A percentile compares a stretch with the other conserved stretches of the same genome.
phyloP scores from a whole-genome alignment of 352 stramenopile genomes.

The Thraustotheca clavata region DNA sequence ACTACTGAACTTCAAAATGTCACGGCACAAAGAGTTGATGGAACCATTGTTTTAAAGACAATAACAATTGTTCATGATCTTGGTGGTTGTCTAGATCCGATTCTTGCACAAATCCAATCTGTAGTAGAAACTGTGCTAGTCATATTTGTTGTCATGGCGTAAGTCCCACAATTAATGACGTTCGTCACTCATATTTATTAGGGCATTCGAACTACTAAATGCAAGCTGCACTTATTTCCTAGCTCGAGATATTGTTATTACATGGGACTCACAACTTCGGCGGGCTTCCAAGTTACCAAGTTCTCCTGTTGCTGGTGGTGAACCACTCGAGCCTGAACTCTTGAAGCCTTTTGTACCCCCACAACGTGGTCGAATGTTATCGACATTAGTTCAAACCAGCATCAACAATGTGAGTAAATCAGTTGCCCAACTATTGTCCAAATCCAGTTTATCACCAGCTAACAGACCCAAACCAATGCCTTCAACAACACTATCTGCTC shows the following conservation, averaged over 20 bases:
- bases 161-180: slow-evolving; percentile 24
- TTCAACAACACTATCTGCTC: not conserved
- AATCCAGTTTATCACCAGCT: not conserved
- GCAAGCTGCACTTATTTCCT: slow-evolving; percentile 40
- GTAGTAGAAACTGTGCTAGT: slow-evolving; percentile 26
- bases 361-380: slow-evolving; percentile 9
- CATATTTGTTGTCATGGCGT: slow-evolving; percentile 9
- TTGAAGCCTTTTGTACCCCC: not conserved
- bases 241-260: slow-evolving; percentile 45
- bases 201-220: slow-evolving; percentile 35
- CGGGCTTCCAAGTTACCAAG: not conserved
- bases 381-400: slow-evolving; percentile 12
- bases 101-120: slow-evolving; percentile 46
- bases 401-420: slow-evolving; percentile 19
- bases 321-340: not conserved
- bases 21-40: slow-evolving; percentile 50
- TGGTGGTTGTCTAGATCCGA: slow-evolving; percentile 37
- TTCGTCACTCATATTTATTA: slow-evolving; percentile 29
- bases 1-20: slow-evolving; percentile 42
- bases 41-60: slow-evolving; percentile 33
- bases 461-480: not conserved
- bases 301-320: not conserved
- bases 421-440: not conserved
- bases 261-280: slow-evolving; percentile 50
- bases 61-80: slow-evolving; percentile 42